A percentile compares a stretch with the other conserved stretches of the same genome.
These are phyloP conservation scores for Apiospora koreana DNA, from an alignment of 2,329 filamentous ascomycete species.

Conservation along the genomic window DNA sequence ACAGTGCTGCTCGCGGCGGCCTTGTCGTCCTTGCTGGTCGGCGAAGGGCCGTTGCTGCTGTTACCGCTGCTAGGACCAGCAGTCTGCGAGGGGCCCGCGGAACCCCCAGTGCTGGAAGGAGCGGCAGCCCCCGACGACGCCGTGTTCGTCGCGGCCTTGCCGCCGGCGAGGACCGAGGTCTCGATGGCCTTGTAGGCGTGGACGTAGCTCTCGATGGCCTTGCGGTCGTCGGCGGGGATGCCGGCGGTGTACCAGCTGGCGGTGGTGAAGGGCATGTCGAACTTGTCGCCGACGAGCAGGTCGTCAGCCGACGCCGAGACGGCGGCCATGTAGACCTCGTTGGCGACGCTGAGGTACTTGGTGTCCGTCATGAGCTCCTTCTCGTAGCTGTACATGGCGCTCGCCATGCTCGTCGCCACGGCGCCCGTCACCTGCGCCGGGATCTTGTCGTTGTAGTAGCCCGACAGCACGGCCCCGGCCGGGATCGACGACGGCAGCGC, in stretches of 20 bases:
- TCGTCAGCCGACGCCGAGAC: slow-evolving; percentile 3
- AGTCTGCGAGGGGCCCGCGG: neutral
- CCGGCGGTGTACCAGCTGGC: slow-evolving; percentile 16
- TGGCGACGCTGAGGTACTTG: slow-evolving; percentile 13
- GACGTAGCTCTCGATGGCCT: slow-evolving; percentile 11
- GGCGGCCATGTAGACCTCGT: slow-evolving; percentile 11
- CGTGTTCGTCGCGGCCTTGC: neutral
- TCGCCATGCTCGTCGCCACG: slow-evolving; percentile 16
- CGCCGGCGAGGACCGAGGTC: slow-evolving; percentile 13
- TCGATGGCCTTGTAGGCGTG: slow-evolving; percentile 9
- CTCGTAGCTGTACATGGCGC: slow-evolving; percentile 15
- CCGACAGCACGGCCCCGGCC: neutral
- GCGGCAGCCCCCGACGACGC: neutral
- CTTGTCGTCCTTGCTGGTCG: slow-evolving; percentile 1
- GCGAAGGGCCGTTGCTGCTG: neutral
- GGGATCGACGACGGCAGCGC: neutral
- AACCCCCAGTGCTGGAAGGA: slow-evolving; percentile 2
- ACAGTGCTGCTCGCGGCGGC: neutral
- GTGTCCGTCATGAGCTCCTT: neutral
- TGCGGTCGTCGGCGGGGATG: slow-evolving; percentile 14
- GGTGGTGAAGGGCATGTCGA: slow-evolving; percentile 14
- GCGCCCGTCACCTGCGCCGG: slow-evolving; percentile 15
- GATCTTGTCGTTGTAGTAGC: slow-evolving; percentile 11
- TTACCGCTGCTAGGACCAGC: neutral
- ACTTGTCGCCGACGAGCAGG: neutral